Percentiles rank a stretch among this genome's conserved stretches.
These are phyloP conservation scores for Penicillium argentinense DNA, from an alignment of 495 filamentous ascomycete species.

Conservation along the genomic window DNA sequence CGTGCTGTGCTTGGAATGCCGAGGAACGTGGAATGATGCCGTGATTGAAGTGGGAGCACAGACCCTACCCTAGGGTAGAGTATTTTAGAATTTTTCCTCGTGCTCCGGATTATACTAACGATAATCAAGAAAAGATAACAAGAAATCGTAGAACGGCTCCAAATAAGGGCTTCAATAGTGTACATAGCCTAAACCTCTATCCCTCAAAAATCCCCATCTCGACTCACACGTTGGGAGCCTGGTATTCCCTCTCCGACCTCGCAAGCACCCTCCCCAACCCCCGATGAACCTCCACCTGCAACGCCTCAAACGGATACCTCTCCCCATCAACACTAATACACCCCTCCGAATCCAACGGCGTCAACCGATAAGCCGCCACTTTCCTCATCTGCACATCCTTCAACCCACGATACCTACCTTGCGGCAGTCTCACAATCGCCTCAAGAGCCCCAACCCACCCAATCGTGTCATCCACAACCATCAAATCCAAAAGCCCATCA, in stretches of 20 bases:
- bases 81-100: too few relatives aligned
- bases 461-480: conserved; percentile 67
- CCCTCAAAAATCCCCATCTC: too few relatives aligned
- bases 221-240: background rate
- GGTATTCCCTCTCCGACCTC: background rate
- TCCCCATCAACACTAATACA: conserved; percentile 94
- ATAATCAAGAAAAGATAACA: too few relatives aligned
- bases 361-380: conserved; percentile 61
- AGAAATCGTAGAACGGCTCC: too few relatives aligned
- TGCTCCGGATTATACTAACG: too few relatives aligned
- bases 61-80: too few relatives aligned
- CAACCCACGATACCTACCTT: conserved; percentile 54
- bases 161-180: too few relatives aligned
- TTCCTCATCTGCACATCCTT: conserved; percentile 33
- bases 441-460: conserved; percentile 76
- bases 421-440: conserved; percentile 60
- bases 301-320: conserved; percentile 72
- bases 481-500: background rate
- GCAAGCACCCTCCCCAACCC: conserved; percentile 55
- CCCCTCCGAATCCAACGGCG: conserved; percentile 39
- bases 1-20: too few relatives aligned
- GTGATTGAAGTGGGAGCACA: too few relatives aligned
- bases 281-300: conserved; percentile 82
- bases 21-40: too few relatives aligned
- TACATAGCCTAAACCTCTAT: too few relatives aligned